A percentile compares a stretch with the other conserved stretches of the same genome.
Evolutionary conservation across 2,329 filamentous ascomycete genomes (phyloP).

Genomic region (Colletotrichum graminicola): DNA sequence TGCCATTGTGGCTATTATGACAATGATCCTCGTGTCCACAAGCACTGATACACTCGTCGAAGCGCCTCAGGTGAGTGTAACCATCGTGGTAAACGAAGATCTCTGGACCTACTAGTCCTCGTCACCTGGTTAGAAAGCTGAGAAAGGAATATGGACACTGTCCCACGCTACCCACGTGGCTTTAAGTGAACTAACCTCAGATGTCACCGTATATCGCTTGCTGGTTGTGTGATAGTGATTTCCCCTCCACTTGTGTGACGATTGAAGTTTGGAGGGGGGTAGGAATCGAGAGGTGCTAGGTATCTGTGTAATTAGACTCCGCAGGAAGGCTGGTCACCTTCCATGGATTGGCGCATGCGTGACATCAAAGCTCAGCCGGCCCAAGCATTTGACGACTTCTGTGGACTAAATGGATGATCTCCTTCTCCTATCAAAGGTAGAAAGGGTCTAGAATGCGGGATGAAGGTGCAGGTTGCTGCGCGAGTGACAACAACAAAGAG

Average conservation of each 20-base stretch:
- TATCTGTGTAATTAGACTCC: neutral
- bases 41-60: neutral
- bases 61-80: neutral
- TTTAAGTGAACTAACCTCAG: neutral
- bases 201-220: slow-evolving; percentile 37
- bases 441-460: slow-evolving; percentile 25
- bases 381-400: slow-evolving; percentile 28
- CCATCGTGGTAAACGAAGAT: neutral
- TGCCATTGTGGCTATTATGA: neutral
- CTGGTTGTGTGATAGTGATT: slow-evolving; percentile 34
- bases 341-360: slow-evolving; percentile 20
- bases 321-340: neutral
- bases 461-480: slow-evolving; percentile 11
- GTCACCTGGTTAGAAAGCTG: neutral
- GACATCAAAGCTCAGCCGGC: slow-evolving; percentile 29
- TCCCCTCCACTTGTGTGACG: slow-evolving; percentile 37
- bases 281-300: slow-evolving; percentile 24
- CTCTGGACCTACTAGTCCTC: neutral
- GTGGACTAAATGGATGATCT: neutral
- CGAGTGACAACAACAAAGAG: neutral
- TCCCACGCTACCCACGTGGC: neutral
- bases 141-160: neutral
- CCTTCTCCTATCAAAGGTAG: slow-evolving; percentile 12
- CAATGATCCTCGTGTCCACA: neutral
- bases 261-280: slow-evolving; percentile 31